Base-by-base conservation (phyloP, 768 basidiomycete genomes). In the Rhizopogon vesiculosus region DNA sequence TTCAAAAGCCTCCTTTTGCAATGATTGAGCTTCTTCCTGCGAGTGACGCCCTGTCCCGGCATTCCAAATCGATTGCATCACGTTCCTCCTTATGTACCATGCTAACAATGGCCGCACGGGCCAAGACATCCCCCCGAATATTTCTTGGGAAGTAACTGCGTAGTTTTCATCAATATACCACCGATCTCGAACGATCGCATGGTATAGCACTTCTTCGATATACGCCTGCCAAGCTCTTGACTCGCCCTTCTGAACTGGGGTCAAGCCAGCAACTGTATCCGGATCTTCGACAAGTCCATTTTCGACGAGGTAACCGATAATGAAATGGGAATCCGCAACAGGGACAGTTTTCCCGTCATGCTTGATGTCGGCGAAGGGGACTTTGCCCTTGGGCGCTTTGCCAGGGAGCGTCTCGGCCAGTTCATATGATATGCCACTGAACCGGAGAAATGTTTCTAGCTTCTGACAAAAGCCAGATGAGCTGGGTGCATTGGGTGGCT, bases 211-310 rank as follows among this genome's bases (percentile, higher is more conserved):
- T 31, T 72, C 70, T 53, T 71, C 70, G 28, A 72, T 22, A 43
- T 63, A 71, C 12, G 61, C 68, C 33, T 71, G 69, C 51, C 68
- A 70, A 15, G 72, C 72, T 54, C 72, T 61, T 25, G 71, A 72
- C 45, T 71, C 70, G 44, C 63, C 70, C 46, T 19, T 63, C 55
- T 73, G 68, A 19, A 31, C 58, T 1, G 61, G 13, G 4, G 71
- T 66, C 56, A 71, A 42, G 7, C 57, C 58, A 0, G 66, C 70
- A 16, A 59, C 33, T 5, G 62, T 56, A 40, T 71, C 70, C 3
- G 66, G 68, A 44, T 72, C 69, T 25, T 59, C 54, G 51, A 63
- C 22, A 10, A 72, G 54, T 10, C 45, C 56, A 1, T 59, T 58
- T 18, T 66, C 62, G 10, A 71, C 59, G n/a, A 72, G 56, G 33